Evolutionary conservation across 805 yeast genomes (phyloP), one percentile per base, ranked within the genome.

Genomic region (Lipomyces yamadae): DNA sequence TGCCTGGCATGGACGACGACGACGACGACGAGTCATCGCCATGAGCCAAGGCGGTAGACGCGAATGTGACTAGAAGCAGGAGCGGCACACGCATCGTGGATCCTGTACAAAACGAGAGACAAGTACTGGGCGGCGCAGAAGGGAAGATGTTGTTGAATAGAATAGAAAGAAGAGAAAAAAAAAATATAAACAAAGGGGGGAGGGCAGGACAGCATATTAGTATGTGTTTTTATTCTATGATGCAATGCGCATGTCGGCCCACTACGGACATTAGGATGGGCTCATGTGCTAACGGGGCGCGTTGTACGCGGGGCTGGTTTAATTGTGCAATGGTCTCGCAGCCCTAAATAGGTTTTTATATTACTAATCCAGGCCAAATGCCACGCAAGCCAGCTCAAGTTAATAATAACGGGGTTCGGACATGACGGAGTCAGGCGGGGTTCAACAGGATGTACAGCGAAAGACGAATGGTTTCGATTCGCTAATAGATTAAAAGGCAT

Each of bases 41-140:
- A 35, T 65, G 68, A 33, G 67, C 67, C 30, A 60, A 54, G 6
- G 50, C 61, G 52, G 58, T 30, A 3, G 63, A 57, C 45, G 50
- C 60, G 24, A 60, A 45, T 2, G 63, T 53, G 55, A 48, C 56
- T 10, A 60, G 57, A 45, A 62, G 56, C 24, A 24, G 24, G 18
- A 56, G 42, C 50, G 33, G 45, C 54, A 52, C 42, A 35, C 39
- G 62, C 61, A 39, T 39, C 6, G 2, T 42, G 18, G 48, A 42
- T 42, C 24, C 18, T 18, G 18, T n/a, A 42, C 7, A 42, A 42
- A 42, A 13, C 5, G n/a, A 10, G 24, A n/a, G 48, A 3, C 10
- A 37, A 37, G 39, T 35, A 13, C 39, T 15, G 7, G 24, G 8
- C 15, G 48, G 10, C 18, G 48, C 5, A 24, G n/a, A 42, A 7